Base-by-base conservation (phyloP, 2,329 filamentous ascomycete species). In the Phoma sp. region DNA sequence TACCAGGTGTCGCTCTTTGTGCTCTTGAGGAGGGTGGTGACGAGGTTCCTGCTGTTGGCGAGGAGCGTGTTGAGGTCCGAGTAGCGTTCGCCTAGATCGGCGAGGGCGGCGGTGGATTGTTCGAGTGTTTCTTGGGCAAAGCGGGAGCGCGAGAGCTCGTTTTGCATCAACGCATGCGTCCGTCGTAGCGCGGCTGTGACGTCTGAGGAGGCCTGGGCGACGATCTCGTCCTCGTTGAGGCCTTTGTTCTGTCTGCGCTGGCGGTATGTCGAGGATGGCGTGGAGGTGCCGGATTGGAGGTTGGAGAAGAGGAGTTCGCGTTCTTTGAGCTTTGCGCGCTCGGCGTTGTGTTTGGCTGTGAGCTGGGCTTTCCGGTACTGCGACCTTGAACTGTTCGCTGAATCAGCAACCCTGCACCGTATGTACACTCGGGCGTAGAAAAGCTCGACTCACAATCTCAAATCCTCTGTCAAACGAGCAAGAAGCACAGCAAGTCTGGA, bases 1-100 rank as follows among this genome's bases (percentile, higher is more conserved):
- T 99, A 99, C 95, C 95, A 99, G 2, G 93, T 97, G 72, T 99
- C 95, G 61, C 89, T 95, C 81, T 99, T 99, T 71, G 96, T 91
- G 60, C 90, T 95, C 57, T 86, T 86, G 41, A 98, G 78, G 40
- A 99, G 80, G 14, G 90, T 91, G 6, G 86, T 86, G 7, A 97
- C 84, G 14, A 99, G 80, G 50, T 87, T 87, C 60, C 85, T 84
- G 40, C 90, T 93, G 52, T 85, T 89, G 2, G 84, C 81, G 33
- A 99, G 82, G 69, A 97, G 83, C 10, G 85, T 84, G 65, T 93
- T 91, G 4, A 98, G 84, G 44, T 86, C 86, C 18, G 82, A 86
- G 77, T 99, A 99, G 33, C 86, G 89, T 66, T 96, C 89, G 4
- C 89, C 86, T 1, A 99, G 83, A 59, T 90, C 86, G 47, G 84